Conservation (phyloP, 495 filamentous ascomycete species). For the Podospora anserina region DNA sequence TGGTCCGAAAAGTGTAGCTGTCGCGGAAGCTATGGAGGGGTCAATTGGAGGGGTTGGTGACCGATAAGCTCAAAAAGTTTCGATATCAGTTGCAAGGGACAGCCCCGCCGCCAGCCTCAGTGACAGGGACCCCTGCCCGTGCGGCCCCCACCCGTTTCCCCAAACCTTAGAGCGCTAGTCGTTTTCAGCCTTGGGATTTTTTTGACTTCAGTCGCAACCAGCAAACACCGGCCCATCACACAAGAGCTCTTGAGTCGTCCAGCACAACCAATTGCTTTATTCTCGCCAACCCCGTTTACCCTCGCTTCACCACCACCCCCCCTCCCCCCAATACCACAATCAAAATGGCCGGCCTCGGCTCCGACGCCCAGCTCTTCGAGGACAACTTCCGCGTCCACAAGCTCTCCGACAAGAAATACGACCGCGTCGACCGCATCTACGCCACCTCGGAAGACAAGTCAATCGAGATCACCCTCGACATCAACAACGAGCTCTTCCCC, state of each 20-base stretch:
- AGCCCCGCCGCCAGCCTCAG: background rate
- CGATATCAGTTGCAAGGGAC: background rate
- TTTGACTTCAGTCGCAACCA: constrained; percentile 1
- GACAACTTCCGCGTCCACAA: constrained; percentile 80
- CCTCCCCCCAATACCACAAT: constrained; percentile 29
- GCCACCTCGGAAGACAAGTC: constrained; percentile 68
- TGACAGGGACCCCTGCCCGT: constrained; percentile 5
- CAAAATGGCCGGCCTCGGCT: constrained; percentile 49
- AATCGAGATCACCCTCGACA: constrained; percentile 73
- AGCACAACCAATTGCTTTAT: too few relatives aligned
- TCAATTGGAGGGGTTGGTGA: background rate
- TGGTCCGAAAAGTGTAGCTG: background rate
- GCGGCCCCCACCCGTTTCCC: constrained; percentile 16
- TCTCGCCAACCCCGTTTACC: background rate
- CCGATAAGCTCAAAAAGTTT: background rate
- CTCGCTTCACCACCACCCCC: background rate
- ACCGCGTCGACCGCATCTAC: constrained; percentile 80
- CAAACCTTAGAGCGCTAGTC: constrained; percentile 3
- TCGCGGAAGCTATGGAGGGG: background rate
- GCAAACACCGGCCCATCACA: background rate
- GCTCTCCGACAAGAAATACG: constrained; percentile 82
- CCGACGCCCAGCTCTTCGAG: constrained; percentile 87
- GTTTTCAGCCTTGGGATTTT: constrained; percentile 21
- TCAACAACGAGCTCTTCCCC: constrained; percentile 91
- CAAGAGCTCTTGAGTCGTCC: too few relatives aligned